Evolutionary conservation across 495 filamentous ascomycete species (phyloP), one percentile per base, ranked within the genome.

Genomic region (Penicillium longicatenatum): DNA sequence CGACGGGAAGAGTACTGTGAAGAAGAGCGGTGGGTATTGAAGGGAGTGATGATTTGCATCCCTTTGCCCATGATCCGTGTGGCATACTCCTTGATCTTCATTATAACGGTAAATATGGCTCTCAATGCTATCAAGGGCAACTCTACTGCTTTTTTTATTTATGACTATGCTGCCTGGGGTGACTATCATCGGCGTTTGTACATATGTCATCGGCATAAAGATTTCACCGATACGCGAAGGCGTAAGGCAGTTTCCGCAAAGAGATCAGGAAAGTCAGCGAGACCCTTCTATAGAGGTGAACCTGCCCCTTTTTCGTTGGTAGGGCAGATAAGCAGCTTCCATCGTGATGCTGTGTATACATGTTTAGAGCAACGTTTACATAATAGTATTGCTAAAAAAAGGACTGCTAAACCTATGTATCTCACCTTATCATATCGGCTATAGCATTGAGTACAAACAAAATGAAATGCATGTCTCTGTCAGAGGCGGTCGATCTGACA

Each of bases 61-160:
- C 62, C 58, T 7, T 17, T 64, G 6, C 39, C 61, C 22, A 54
- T 54, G 17, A 51, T 64, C 33, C 62, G 62, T 1, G 24, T 64
- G 39, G 46, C 47, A 22, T 65, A 61, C 35, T 62, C 55, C 1
- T 49, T 65, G 12, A 49, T 62, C 12, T 65, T 62, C 37, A 52
- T 65, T 12, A 62, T 51, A 21, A 62, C 55, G 3, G 43, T 52
- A 12, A 41, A 65, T 31, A 65, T 65, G 59, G 49, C 33, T 4
- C 59, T 48, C 49, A 62, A 65, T 39, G 59, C 63, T 10, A 61
- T 61, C 44, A 65, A 59, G 56, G 59, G 58, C 1, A 45, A 62
- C 41, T 21, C 52, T 12, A 57, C 59, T 5, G 49, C 52, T 7
- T 61, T 62, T 53, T 39, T 39, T 65, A 12, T n/a, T 59, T 4